Base-by-base conservation (phyloP, 768 basidiomycete genomes). In the Plicaturopsis crispa region DNA sequence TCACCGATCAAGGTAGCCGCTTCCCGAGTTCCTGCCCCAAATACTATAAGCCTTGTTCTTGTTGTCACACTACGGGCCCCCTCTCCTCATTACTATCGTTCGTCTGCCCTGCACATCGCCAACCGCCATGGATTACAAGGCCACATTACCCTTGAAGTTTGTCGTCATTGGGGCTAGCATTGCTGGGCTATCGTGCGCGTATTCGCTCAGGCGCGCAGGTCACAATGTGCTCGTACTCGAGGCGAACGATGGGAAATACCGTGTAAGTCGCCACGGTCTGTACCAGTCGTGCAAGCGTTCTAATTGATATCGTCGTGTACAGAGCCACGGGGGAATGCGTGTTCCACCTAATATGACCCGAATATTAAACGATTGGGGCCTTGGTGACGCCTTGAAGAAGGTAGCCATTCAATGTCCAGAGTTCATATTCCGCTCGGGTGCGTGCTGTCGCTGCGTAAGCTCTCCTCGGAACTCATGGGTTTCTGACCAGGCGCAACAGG, bases 211-310 rank as follows among this genome's bases (percentile, higher is more conserved):
- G 32, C 67, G 66, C 47, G 70, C 70, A 5, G 80, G 80, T 5
- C 80, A 83, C 55, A 57, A 62, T 22, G 79, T 80, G n/a, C 58
- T 67, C 2, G 66, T 83, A 2, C 52, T 81, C 16, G 80, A 82
- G 50, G 59, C 65, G 42, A 56, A 53, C 13, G 60, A 64, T 39
- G 68, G 66, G 12, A 60, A 60, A n/a, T 53, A 61, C n/a, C 58
- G 51, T 48, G 68, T 69, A 47, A 45, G 65, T 49, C 14, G 21
- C n/a, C 2, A 22, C 38, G 11, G 32, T 19, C 17, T 24, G 1
- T 12, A 23, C 6, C 22, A 17, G 17, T 40, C 11, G 4, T 22
- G 5, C 19, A 6, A 6, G n/a, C 17, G 4, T 4, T 2, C 7
- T n/a, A 31, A 50, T 17, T 16, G n/a, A 17, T 31, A 6, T 1